Base-by-base conservation (phyloP, 805 yeast species). In the Lachancea nothofagi region DNA sequence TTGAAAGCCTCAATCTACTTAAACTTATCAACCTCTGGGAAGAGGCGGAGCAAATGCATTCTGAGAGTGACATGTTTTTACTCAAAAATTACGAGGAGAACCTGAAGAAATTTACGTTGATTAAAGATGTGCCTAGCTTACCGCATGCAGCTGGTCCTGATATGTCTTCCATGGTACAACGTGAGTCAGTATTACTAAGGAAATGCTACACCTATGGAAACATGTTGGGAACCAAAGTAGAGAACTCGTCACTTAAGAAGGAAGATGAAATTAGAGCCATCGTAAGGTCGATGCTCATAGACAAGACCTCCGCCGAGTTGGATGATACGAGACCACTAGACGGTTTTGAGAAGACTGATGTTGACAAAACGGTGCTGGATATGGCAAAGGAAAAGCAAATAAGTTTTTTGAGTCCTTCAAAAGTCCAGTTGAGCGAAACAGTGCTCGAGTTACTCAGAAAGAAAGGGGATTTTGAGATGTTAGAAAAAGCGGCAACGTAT, bases 111-210 rank as follows among this genome's bases (percentile, higher is more conserved):
- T 77, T 72, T 48, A 63, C 65, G 0, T 67, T 76, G 38, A 58
- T 65, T 1, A 65, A 64, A 7, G 60, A 61, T 14, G 28, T 49
- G 5, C 7, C 19, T 7, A 27, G 7, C 20, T 12, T 26, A 2
- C 18, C 22, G 4, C 22, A 17, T 8, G 55, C 48, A 12, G 45
- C 45, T 3, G 77, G 75, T 18, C 67, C 74, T 36, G 78, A 71
- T 30, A 74, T 71, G 36, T 69, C 74, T 21, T 80, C 95, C 1
- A 77, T 84, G 81, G 65, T 81, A 39, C 87, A 81, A 50, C 74
- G 83, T 39, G 89, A 84, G 49, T 72, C 72, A 8, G 62, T 69
- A 20, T 59, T 80, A 35, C 59, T 75, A 0, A 66, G 65, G 26
- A 61, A 66, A 1, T 61, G 72, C 0, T 81, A 75, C 52, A 62